Base-by-base conservation (phyloP, 2,329 filamentous ascomycete genomes). In the Fusarium mundagurra region DNA sequence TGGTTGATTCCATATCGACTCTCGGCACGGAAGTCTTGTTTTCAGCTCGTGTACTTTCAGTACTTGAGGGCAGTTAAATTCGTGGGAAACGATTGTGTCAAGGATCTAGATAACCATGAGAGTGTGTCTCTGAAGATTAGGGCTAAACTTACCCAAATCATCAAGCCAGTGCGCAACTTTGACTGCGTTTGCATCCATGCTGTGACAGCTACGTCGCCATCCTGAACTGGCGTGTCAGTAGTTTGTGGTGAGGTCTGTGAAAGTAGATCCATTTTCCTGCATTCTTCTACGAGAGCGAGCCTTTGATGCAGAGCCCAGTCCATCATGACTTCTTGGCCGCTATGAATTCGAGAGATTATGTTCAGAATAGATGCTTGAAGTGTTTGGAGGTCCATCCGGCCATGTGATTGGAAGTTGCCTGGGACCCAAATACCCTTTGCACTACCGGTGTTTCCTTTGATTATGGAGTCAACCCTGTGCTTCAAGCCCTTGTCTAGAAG, bases 31-130 rank as follows among this genome's bases (percentile, higher is more conserved):
- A 17, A 69, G 67, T 39, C 20, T 16, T 20, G 65, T 29, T 18
- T 38, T 63, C 8, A 69, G 31, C 47, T 69, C 67, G 27, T 69
- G 67, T 17, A 69, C 50, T 34, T 69, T 59, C 22, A 69, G 39
- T 24, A 69, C 22, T 18, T 69, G 65, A 2, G 41, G 57, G 10
- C 57, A 64, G 41, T 69, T 59, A 54, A 69, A 69, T 20, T 69
- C 65, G 17, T 64, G 54, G 20, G 38, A 59, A 18, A 69, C 33
- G 20, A 69, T 57, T 6, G 64, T 64, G 22, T 69, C 67, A n/a
- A 69, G 57, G 22, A 69, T 14, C 65, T 67, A 38, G 27, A 12
- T 27, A 39, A 24, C 17, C 12, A 33, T 67, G 31, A 67, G 63
- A 29, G 4, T 6, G 33, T 50, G 20, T 7, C 29, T 22, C 31